Evolutionary conservation across 495 filamentous ascomycete species (phyloP).

Genomic region (Tuber microsphaerosporum): DNA sequence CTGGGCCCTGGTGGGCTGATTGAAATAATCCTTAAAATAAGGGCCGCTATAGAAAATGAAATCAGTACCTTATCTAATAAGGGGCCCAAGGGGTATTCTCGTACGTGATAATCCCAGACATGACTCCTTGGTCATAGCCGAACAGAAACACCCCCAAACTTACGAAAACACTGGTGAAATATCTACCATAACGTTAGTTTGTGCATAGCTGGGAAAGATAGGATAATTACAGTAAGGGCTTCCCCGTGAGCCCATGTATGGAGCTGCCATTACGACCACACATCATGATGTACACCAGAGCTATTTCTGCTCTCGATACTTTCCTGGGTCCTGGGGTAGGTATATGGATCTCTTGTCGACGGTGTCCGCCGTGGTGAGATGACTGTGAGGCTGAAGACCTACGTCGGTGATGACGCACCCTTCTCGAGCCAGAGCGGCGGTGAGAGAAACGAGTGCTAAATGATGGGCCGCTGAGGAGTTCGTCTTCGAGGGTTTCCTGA

Average conservation of each 20-base stretch:
- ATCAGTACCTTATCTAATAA: constrained; percentile 22
- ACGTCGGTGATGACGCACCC: constrained; percentile 10
- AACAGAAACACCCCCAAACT: constrained; percentile 96
- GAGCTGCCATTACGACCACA: constrained; percentile 58
- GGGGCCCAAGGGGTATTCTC: background rate
- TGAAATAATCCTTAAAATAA: constrained; percentile 85
- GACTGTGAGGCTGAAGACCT: constrained; percentile 31
- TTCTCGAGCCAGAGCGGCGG: constrained; percentile 30
- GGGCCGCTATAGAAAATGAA: constrained; percentile 53
- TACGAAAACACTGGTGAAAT: constrained; percentile 97
- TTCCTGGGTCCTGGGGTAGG: constrained; percentile 59
- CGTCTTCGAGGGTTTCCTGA: constrained; percentile 56
- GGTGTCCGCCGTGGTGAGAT: constrained; percentile 15
- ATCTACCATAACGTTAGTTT: constrained; percentile 54
- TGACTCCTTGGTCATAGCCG: constrained; percentile 97
- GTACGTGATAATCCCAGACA: constrained; percentile 98
- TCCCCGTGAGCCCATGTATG: constrained; percentile 87
- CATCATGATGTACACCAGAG: constrained; percentile 77
- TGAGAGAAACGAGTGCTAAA: constrained; percentile 20
- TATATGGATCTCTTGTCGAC: constrained; percentile 47
- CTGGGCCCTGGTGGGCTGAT: constrained; percentile 72
- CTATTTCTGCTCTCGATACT: constrained; percentile 57
- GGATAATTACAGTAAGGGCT: constrained; percentile 70
- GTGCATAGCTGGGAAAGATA: constrained; percentile 2
- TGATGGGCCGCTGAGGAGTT: constrained; percentile 46